Evolutionary conservation across 495 filamentous ascomycete species (phyloP).

Genomic region (Trichoderma erinaceum): DNA sequence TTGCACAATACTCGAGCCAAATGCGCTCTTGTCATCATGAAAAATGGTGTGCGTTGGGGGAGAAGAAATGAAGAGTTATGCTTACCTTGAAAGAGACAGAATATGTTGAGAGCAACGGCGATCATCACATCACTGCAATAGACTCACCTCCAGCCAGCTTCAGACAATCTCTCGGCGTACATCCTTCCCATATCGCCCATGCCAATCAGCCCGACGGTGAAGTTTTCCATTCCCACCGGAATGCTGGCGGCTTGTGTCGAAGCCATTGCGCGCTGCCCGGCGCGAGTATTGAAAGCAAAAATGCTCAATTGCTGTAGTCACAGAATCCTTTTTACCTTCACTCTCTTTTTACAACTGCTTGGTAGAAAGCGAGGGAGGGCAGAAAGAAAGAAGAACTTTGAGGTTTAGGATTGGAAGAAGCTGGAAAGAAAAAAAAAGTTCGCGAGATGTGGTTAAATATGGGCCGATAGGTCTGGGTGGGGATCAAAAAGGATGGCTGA

Average conservation of each 20-base stretch:
- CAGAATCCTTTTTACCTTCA: not conserved
- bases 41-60: conserved; percentile 21
- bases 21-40: conserved; percentile 99
- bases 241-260: conserved; percentile 18
- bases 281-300: not conserved
- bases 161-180: conserved; percentile 84
- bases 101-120: not conserved
- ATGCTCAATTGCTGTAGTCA: not conserved
- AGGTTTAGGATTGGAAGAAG: not conserved
- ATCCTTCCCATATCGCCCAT: conserved; percentile 99
- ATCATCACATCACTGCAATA: conserved; percentile 14
- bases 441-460: conserved; percentile 8
- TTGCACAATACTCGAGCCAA: conserved; percentile 93
- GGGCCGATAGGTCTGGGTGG: not conserved
- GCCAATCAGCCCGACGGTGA: conserved; percentile 85
- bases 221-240: conserved; percentile 49
- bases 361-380: not conserved
- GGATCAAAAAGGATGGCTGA: not conserved
- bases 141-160: conserved; percentile 89
- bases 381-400: not conserved
- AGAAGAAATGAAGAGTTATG: conserved; percentile 15
- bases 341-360: too few relatives aligned
- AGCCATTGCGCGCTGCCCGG: conserved; percentile 22
- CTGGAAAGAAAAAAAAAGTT: not conserved
- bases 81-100: conserved; percentile 19